These are phyloP conservation scores for Fonsecaea multimorphosa DNA, from an alignment of 2,329 filamentous ascomycete genomes.

Conservation along the genomic window DNA sequence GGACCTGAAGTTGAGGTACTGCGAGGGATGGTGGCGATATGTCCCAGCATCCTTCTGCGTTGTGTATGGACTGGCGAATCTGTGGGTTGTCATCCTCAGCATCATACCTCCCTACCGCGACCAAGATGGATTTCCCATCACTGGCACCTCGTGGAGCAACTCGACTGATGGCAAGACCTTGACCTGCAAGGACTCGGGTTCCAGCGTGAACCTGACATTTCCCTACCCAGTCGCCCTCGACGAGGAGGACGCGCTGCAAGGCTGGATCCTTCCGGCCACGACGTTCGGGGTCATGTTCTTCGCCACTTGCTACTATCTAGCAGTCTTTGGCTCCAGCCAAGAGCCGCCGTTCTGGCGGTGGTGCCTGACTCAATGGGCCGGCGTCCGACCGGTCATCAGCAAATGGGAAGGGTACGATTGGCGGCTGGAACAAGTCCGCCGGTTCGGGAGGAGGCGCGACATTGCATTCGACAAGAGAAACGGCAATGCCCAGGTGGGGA, in stretches of 20 bases:
- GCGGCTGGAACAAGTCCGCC: slow-evolving; percentile 4
- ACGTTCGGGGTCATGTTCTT: slow-evolving; percentile 8
- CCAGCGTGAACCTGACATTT: slow-evolving; percentile 4
- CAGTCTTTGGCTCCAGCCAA: slow-evolving; percentile 2
- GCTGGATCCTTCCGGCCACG: slow-evolving; percentile 4
- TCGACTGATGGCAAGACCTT: slow-evolving; percentile 1
- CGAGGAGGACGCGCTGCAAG: slow-evolving; percentile 3
- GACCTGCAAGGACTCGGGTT: slow-evolving; percentile 1
- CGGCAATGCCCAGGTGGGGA: not conserved
- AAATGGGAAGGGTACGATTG: slow-evolving; percentile 10
- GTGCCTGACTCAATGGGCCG: slow-evolving; percentile 3
- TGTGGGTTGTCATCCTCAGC: slow-evolving; percentile 9
- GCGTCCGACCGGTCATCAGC: not conserved
- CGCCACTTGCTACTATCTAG: slow-evolving; percentile 3
- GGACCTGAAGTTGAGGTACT: slow-evolving; percentile 15
- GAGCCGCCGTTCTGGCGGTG: slow-evolving; percentile 2
- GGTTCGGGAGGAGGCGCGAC: slow-evolving; percentile 6
- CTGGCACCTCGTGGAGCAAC: not conserved
- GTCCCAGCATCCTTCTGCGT: slow-evolving; percentile 7
- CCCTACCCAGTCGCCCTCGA: slow-evolving; percentile 6
- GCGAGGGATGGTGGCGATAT: slow-evolving; percentile 1
- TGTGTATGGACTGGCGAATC: slow-evolving; percentile 5
- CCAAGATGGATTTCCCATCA: slow-evolving; percentile 6
- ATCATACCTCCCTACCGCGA: slow-evolving; percentile 7
- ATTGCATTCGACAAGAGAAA: not conserved